Evolutionary conservation across 108 stramenopile genomes (phyloP).

Genomic region (Nitzschia inconspicua): DNA sequence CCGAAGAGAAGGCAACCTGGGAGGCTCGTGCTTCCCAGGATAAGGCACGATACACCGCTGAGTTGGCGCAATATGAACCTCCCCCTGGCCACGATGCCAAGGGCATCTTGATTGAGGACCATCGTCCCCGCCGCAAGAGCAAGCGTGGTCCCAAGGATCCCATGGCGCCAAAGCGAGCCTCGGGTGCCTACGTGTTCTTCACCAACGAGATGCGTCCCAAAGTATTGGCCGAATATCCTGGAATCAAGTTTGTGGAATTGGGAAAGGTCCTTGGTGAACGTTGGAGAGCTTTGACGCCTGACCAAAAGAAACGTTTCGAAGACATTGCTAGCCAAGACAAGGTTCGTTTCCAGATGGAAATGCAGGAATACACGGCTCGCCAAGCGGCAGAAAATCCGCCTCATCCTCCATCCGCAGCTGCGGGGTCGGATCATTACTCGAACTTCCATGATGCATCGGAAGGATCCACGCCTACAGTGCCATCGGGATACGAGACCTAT

Average conservation of each 20-base stretch:
- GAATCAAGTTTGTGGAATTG: conserved; percentile 90
- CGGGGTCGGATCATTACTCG: not conserved
- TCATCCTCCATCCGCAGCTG: not conserved
- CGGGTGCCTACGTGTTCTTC: conserved; percentile 84
- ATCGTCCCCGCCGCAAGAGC: conserved; percentile 58
- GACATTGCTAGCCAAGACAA: conserved; percentile 86
- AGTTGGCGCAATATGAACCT: conserved; percentile 71
- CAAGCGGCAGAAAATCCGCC: conserved; percentile 30
- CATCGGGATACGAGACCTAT: too few relatives aligned
- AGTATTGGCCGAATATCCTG: conserved; percentile 77
- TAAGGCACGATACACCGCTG: conserved; percentile 77
- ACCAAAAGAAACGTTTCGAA: conserved; percentile 83
- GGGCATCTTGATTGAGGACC: conserved; percentile 77
- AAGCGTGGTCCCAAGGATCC: conserved; percentile 73
- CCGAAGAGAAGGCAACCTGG: conserved; percentile 81
- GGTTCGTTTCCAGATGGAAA: conserved; percentile 81
- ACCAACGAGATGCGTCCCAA: conserved; percentile 81
- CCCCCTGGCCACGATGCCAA: conserved; percentile 79
- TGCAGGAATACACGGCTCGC: conserved; percentile 76
- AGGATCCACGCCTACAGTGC: not conserved
- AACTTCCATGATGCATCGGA: not conserved
- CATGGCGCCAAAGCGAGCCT: conserved; percentile 69
- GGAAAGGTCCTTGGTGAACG: conserved; percentile 88
- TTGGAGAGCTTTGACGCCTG: conserved; percentile 82
- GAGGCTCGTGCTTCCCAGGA: conserved; percentile 76